Percentiles rank a stretch among this genome's conserved stretches.
These are phyloP conservation scores for Aspergillus neotritici DNA, from an alignment of 2,329 filamentous ascomycete genomes.

Conservation along the genomic window DNA sequence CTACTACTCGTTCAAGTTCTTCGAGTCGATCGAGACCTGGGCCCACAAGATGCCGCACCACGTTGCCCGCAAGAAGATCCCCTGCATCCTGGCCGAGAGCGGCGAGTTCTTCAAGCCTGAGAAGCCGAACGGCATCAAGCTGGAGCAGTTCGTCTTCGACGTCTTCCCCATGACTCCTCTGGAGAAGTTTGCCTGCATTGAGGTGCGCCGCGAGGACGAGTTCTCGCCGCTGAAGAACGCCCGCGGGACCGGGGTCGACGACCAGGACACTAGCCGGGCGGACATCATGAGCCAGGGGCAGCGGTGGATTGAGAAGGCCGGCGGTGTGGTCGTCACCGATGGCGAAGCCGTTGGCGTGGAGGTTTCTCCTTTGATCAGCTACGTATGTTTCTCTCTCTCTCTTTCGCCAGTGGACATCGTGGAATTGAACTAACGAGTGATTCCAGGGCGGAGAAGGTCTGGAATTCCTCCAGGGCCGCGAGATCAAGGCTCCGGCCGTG, in stretches of 20 bases:
- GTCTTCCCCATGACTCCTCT: constrained; percentile 87
- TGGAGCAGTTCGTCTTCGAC: constrained; percentile 98
- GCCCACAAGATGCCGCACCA: constrained; percentile 84
- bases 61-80: constrained; percentile 98
- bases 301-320: constrained; percentile 76
- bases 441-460: constrained; percentile 57
- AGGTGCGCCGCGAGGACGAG: constrained; percentile 94
- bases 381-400: constrained; percentile 59
- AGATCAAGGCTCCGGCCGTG: constrained; percentile 59
- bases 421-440: constrained; percentile 10
- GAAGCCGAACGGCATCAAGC: constrained; percentile 96
- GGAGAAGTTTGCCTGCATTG: constrained; percentile 87
- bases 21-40: constrained; percentile 85
- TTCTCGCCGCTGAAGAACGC: constrained; percentile 97
- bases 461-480: constrained; percentile 54
- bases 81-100: constrained; percentile 67
- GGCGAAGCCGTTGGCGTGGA: constrained; percentile 65
- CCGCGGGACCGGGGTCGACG: constrained; percentile 78
- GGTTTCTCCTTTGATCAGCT: constrained; percentile 88
- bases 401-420: not conserved
- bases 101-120: constrained; percentile 82
- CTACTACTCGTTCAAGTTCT: constrained; percentile 94
- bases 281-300: constrained; percentile 88
- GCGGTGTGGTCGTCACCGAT: constrained; percentile 66
- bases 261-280: constrained; percentile 83